phyloP scores from a whole-genome alignment of 108 stramenopile species.

The Parmales sp. region DNA sequence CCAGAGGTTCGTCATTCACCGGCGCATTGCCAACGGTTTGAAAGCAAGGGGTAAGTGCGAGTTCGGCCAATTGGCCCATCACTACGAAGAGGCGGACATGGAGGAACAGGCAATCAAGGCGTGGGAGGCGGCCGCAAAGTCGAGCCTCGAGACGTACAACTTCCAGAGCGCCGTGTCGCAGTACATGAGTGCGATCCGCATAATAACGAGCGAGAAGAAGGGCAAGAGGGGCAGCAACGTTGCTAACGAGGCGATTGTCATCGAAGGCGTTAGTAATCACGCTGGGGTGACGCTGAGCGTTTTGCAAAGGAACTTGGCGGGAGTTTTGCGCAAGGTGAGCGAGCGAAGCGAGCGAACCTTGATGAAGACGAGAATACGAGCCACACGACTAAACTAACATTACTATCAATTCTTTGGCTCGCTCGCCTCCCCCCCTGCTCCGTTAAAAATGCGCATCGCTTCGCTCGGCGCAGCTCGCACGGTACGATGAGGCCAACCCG shows the following conservation, averaged over 20 bases:
- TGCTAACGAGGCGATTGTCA: no score
- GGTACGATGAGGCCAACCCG: conserved; percentile 36
- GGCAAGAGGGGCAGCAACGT: no score
- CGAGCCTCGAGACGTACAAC: not conserved
- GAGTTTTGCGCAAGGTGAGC: conserved; percentile 30
- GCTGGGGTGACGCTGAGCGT: not conserved
- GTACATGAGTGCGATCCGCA: not conserved
- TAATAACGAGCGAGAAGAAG: conserved; percentile 15
- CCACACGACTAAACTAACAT: no score
- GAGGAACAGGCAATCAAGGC: not conserved
- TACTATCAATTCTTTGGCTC: no score
- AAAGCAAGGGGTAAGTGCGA: not conserved
- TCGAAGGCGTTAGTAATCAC: no score
- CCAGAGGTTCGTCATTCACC: conserved; percentile 37
- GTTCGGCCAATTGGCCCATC: not conserved
- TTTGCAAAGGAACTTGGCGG: conserved; percentile 10
- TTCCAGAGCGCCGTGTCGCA: not conserved
- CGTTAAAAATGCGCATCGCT: no score
- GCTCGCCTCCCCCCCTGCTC: no score
- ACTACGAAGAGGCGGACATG: not conserved
- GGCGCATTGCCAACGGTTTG: conserved; percentile 35
- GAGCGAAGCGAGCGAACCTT: no score
- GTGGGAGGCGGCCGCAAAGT: not conserved
- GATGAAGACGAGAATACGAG: no score
- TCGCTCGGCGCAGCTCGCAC: conserved; percentile 34